Conservation (phyloP, 2,329 filamentous ascomycete genomes). For the Dothiorella sarmentorum region DNA sequence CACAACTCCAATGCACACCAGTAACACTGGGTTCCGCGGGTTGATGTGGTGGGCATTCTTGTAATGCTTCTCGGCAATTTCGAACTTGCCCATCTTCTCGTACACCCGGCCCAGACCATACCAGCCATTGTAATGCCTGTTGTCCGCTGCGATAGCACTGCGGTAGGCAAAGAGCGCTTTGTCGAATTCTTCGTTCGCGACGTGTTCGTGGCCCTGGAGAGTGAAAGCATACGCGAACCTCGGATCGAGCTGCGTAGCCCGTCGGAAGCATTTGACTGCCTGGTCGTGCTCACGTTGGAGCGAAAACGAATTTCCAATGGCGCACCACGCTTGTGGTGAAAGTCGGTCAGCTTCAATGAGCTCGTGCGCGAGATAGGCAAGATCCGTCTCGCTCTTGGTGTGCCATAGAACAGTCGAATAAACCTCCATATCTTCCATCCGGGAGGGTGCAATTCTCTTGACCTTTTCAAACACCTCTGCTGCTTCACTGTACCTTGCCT, state of each 20-base stretch:
- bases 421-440: constrained; percentile 92
- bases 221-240: constrained; percentile 95
- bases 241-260: constrained; percentile 85
- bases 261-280: constrained; percentile 88
- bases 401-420: constrained; percentile 99
- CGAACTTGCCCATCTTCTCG: constrained; percentile 84
- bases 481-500: constrained; percentile 78
- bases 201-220: constrained; percentile 90
- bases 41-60: constrained; percentile 85
- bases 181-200: constrained; percentile 95
- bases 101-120: constrained; percentile 82
- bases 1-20: constrained; percentile 84
- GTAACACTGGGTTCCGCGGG: constrained; percentile 85
- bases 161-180: constrained; percentile 88
- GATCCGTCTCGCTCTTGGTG: constrained; percentile 83
- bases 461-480: constrained; percentile 82
- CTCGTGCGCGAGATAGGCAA: constrained; percentile 89
- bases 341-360: constrained; percentile 82
- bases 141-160: constrained; percentile 78
- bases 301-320: constrained; percentile 91
- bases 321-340: constrained; percentile 94
- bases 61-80: constrained; percentile 90
- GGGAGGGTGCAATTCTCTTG: constrained; percentile 73
- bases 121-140: constrained; percentile 96
- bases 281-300: constrained; percentile 90